Percentiles rank a stretch among this genome's conserved stretches.
Conservation (phyloP, 148 eudicot genomes). For the Gaultheria prostrata region DNA sequence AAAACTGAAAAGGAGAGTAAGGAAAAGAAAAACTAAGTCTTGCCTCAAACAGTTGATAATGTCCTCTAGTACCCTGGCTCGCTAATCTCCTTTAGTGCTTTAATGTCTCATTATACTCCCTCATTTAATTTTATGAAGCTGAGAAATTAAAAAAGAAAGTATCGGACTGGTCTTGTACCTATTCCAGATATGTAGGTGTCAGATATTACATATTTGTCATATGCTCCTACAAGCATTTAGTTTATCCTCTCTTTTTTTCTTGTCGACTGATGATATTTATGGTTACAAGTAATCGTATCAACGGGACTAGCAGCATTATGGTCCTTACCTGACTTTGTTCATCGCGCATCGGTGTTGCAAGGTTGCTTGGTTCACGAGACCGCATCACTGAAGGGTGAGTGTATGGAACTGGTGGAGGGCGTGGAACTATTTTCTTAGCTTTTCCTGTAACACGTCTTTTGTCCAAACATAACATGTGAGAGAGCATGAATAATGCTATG, state of each 20-base stretch:
- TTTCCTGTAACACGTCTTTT: slow-evolving; percentile 35
- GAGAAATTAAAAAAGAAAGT: background rate
- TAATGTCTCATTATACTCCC: background rate
- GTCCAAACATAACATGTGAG: background rate
- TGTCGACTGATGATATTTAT: background rate
- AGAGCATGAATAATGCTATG: background rate
- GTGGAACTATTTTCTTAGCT: slow-evolving; percentile 36
- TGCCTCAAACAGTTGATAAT: background rate
- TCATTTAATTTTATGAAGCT: background rate
- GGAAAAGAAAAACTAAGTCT: background rate
- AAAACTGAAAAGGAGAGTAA: background rate
- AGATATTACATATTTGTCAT: background rate
- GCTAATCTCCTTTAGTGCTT: background rate
- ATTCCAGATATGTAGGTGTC: background rate
- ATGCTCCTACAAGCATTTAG: background rate
- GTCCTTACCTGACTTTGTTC: slow-evolving; percentile 30
- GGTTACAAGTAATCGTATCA: background rate
- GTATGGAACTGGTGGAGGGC: slow-evolving; percentile 36
- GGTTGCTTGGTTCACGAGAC: slow-evolving; percentile 17
- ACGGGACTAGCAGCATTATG: background rate
- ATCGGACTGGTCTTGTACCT: background rate
- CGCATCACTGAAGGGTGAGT: slow-evolving; percentile 8
- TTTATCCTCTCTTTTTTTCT: slow-evolving; percentile 5
- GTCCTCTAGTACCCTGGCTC: background rate
- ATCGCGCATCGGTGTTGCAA: slow-evolving; percentile 19